phyloP scores from a whole-genome alignment of 179 eudicot species.

The Drosera spatulata region DNA sequence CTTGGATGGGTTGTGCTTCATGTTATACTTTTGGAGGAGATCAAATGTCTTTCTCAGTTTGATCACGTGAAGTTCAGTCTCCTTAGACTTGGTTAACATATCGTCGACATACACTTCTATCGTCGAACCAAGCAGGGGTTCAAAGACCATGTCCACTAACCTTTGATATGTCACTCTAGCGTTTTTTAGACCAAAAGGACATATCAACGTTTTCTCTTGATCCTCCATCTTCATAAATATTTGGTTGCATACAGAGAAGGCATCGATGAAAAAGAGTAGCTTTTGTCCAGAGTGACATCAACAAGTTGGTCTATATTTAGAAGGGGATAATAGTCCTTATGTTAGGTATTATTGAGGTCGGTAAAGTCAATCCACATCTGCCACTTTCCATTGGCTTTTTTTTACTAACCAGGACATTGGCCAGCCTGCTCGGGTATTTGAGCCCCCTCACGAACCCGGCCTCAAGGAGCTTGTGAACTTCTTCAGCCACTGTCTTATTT shows the following conservation, averaged over 20 bases:
- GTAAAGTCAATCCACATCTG: not conserved
- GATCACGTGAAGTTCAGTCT: not conserved
- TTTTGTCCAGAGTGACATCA: not conserved
- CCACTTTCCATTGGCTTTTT: not conserved
- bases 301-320: not conserved
- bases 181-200: not conserved
- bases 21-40: not conserved
- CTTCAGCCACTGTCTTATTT: too few relatives aligned
- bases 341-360: not conserved
- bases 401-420: not conserved
- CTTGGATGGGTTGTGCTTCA: not conserved
- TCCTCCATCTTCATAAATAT: too few relatives aligned
- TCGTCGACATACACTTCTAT: not conserved
- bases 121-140: too few relatives aligned
- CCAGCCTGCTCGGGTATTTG: too few relatives aligned
- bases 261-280: too few relatives aligned
- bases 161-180: not conserved
- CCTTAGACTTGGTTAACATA: not conserved
- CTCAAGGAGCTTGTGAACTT: too few relatives aligned
- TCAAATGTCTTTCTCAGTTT: not conserved
- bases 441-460: too few relatives aligned
- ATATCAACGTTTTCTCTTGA: too few relatives aligned
- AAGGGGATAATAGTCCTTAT: not conserved
- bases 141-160: not conserved
- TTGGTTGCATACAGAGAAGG: too few relatives aligned